Evolutionary conservation across 306 rosid genomes (phyloP).

Genomic region (Vachellia pachyceras): DNA sequence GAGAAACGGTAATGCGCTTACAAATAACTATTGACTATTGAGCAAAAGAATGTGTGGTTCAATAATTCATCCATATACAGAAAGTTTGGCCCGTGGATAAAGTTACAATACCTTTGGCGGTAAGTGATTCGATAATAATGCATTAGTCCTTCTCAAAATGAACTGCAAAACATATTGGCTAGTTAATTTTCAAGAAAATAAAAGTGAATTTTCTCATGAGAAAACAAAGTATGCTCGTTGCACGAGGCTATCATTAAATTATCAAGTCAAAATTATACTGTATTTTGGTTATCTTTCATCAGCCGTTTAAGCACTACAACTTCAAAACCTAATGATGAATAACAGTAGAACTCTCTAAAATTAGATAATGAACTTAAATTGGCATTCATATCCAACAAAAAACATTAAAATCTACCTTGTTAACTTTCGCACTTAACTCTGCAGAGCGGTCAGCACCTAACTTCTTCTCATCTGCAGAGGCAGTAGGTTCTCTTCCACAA

Average conservation of each 20-base stretch:
- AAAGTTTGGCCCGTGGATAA: constrained; percentile 24
- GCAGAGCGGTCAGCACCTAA: constrained; percentile 79
- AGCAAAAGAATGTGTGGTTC: constrained; percentile 13
- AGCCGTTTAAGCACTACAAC: constrained; percentile 14
- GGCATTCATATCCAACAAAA: constrained; percentile 23
- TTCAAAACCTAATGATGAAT: constrained; percentile 37
- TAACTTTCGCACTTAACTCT: constrained; percentile 86
- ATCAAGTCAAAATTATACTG: constrained; percentile 13
- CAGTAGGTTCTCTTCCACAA: constrained; percentile 94
- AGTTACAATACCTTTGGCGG: constrained; percentile 86
- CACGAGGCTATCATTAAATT: constrained; percentile 27
- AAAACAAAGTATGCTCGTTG: constrained; percentile 30
- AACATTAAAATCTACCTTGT: constrained; percentile 57
- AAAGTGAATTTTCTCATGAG: constrained; percentile 30
- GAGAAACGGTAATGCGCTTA: constrained; percentile 2
- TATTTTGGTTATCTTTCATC: constrained; percentile 15
- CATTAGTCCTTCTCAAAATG: constrained; percentile 89
- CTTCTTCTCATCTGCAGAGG: constrained; percentile 79
- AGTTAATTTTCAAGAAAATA: constrained; percentile 35
- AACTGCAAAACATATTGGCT: constrained; percentile 63
- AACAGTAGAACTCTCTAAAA: constrained; percentile 25
- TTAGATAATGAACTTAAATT: constrained; percentile 9
- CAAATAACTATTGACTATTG: constrained; percentile 8
- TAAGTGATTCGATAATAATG: constrained; percentile 85
- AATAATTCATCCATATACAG: constrained; percentile 17